Evolutionary conservation across 805 yeast species (phyloP), one percentile per base, ranked within the genome.

Genomic region (Tetrapisispora arboricola): DNA sequence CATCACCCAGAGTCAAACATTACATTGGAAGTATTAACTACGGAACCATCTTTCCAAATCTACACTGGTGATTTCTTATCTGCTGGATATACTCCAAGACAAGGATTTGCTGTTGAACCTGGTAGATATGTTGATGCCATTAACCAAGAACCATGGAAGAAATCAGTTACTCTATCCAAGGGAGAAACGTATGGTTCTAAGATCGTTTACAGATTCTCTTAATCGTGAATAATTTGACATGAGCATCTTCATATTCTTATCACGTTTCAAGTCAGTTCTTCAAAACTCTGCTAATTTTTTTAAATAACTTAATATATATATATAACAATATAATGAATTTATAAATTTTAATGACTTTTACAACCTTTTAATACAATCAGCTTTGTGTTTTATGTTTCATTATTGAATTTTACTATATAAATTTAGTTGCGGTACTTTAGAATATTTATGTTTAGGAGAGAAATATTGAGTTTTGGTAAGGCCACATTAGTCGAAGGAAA

Each of bases 21-120:
- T 37, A 60, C 63, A 35, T 51, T 79, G 30, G 57, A 58, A 17
- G 70, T 72, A 8, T 51, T 57, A 15, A 65, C 82, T 7, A 79
- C 85, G 3, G 86, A 79, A 44, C 86, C 85, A 6, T 63, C 76
- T 2, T 76, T 74, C 65, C 84, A 78, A 56, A 63, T 79, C 31
- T 79, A 78, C 58, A 76, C 84, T 24, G 83, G 82, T 18, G 78
- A 72, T 49, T 63, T 64, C 40, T 65, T 71, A 33, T 49, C 65
- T 39, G 66, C 61, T 17, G 67, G 53, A 16, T 64, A 44, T 56
- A 55, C 47, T 49, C 56, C 48, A 40, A 70, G 65, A 49, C 56
- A 70, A 40, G 84, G 84, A 3, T 71, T 79, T 57, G 76, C 81
- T 48, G 63, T 77, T 28, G 86, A 79, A 58, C 77, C 82, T 26